Conservation (phyloP, 306 rosid genomes). For the Trifolium dubium region DNA sequence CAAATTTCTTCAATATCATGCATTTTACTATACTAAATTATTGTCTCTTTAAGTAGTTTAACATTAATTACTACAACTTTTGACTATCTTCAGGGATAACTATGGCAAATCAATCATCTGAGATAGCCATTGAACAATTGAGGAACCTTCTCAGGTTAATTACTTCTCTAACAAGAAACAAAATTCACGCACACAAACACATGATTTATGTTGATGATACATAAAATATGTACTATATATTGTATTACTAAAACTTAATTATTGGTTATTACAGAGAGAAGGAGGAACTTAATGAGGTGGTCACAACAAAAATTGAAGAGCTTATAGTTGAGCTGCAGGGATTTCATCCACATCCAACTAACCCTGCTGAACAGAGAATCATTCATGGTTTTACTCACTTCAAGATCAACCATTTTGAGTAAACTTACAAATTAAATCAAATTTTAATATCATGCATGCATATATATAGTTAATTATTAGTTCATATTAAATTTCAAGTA, state of each 20-base stretch:
- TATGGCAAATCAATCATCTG: conserved; percentile 52
- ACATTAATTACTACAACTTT: conserved; percentile 21
- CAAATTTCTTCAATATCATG: conserved; percentile 3
- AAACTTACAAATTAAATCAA: neutral
- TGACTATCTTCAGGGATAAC: conserved; percentile 35
- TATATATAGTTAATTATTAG: neutral
- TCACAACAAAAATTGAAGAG: conserved; percentile 48
- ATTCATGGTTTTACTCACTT: conserved; percentile 51
- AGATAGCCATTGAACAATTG: conserved; percentile 52
- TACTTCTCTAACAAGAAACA: conserved; percentile 9
- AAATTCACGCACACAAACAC: neutral
- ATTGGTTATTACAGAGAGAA: conserved; percentile 49
- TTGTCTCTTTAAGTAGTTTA: neutral
- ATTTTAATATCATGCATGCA: neutral
- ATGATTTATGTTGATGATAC: neutral
- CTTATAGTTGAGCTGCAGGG: conserved; percentile 43
- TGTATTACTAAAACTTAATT: neutral
- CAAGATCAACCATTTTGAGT: conserved; percentile 56
- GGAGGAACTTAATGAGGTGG: conserved; percentile 47
- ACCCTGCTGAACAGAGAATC: conserved; percentile 42
- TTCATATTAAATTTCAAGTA: neutral
- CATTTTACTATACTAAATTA: conserved; percentile 3
- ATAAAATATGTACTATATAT: neutral
- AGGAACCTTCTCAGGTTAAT: conserved; percentile 56
- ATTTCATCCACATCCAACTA: neutral